These are phyloP conservation scores for Trichoderma atroviride DNA, from an alignment of 2,329 filamentous ascomycete species.

Conservation along the genomic window DNA sequence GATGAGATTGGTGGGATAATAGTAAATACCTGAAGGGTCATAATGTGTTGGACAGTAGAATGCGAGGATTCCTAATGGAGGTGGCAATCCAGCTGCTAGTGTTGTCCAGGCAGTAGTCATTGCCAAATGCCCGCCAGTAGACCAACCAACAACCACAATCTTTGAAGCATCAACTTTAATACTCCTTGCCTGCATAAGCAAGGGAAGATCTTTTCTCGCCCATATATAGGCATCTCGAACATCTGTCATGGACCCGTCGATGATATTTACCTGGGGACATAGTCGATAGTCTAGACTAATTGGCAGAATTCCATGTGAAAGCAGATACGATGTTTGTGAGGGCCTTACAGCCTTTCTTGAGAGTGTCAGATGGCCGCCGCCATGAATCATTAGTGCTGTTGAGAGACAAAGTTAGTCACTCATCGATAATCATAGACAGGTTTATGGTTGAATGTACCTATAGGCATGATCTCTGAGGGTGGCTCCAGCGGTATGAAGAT, in stretches of 20 bases:
- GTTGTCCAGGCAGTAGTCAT: constrained; percentile 39
- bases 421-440: background rate
- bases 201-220: constrained; percentile 36
- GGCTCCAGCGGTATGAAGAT: constrained; percentile 27
- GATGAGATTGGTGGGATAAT: background rate
- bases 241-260: constrained; percentile 51
- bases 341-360: constrained; percentile 43
- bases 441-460: background rate
- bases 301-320: constrained; percentile 47
- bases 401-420: background rate
- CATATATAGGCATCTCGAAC: constrained; percentile 47
- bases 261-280: constrained; percentile 51
- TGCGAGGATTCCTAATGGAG: constrained; percentile 28
- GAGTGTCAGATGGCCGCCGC: constrained; percentile 47
- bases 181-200: background rate
- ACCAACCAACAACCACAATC: constrained; percentile 52
- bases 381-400: constrained; percentile 49
- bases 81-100: constrained; percentile 6
- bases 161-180: constrained; percentile 33
- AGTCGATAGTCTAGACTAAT: constrained; percentile 55
- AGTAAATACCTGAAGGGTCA: constrained; percentile 26
- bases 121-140: constrained; percentile 50
- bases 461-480: constrained; percentile 4
- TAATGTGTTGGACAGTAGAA: constrained; percentile 32
- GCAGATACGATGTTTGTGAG: constrained; percentile 42